A percentile compares a stretch with the other conserved stretches of the same genome.
phyloP scores from a whole-genome alignment of 495 filamentous ascomycete species.

The Pseudotulostoma volvatum region DNA sequence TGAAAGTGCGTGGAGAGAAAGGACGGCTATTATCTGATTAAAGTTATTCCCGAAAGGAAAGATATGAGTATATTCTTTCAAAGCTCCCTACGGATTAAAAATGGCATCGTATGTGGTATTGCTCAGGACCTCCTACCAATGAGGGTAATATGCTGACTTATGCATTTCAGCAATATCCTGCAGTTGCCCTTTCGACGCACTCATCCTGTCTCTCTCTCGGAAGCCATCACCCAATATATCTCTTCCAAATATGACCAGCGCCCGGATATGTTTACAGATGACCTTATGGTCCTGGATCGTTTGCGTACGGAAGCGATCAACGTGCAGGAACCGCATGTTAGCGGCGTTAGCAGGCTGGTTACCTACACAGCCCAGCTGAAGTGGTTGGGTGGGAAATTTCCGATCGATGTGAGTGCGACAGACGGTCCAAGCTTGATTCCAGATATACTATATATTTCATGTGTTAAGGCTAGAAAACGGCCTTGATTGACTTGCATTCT shows the following conservation, averaged over 20 bases:
- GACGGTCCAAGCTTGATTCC: too few species aligned
- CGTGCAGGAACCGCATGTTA: slow-evolving; percentile 77
- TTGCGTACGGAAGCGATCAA: slow-evolving; percentile 69
- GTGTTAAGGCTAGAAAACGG: too few species aligned
- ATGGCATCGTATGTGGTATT: slow-evolving; percentile 29
- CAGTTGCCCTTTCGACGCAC: slow-evolving; percentile 80
- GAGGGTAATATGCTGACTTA: not conserved
- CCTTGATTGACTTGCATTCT: too few species aligned
- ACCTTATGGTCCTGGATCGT: slow-evolving; percentile 73
- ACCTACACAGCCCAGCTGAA: slow-evolving; percentile 83
- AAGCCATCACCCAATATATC: slow-evolving; percentile 88
- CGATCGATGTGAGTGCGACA: slow-evolving; percentile 64
- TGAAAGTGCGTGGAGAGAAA: too few species aligned
- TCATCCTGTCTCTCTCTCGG: slow-evolving; percentile 54
- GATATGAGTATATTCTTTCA: too few species aligned
- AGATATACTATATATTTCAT: too few species aligned
- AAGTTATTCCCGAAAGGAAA: too few species aligned
- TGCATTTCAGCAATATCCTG: slow-evolving; percentile 29
- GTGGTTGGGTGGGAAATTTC: slow-evolving; percentile 91
- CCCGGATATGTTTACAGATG: slow-evolving; percentile 88
- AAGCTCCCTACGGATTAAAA: slow-evolving; percentile 2
- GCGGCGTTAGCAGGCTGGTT: slow-evolving; percentile 72
- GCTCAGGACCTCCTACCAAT: not conserved
- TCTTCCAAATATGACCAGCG: slow-evolving; percentile 98
- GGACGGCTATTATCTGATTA: too few species aligned